These are phyloP conservation scores for Rhizopogon rudus DNA, from an alignment of 768 basidiomycete species.

Conservation along the genomic window DNA sequence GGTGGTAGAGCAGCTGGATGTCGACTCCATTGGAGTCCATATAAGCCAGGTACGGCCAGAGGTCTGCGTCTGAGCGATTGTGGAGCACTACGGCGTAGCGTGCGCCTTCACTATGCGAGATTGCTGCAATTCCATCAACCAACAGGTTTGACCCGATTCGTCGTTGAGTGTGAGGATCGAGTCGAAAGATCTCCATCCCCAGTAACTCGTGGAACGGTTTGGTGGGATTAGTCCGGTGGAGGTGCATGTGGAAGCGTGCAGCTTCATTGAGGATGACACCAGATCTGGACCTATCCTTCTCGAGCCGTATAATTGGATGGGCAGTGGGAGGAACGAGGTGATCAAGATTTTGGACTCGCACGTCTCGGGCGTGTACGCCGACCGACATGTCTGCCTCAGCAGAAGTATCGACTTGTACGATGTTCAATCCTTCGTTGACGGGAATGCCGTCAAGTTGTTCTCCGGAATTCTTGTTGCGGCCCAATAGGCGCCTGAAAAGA, in stretches of 20 bases:
- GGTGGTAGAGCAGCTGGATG: slow-evolving; percentile 52
- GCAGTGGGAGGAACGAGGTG: slow-evolving; percentile 33
- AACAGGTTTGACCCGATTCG: slow-evolving; percentile 43
- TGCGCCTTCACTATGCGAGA: slow-evolving; percentile 36
- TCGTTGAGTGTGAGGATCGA: slow-evolving; percentile 41
- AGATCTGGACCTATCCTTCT: slow-evolving; percentile 25
- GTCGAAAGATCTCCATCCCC: slow-evolving; percentile 46
- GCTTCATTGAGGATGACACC: slow-evolving; percentile 48
- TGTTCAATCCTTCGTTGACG: slow-evolving; percentile 36
- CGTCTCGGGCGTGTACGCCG: slow-evolving; percentile 32
- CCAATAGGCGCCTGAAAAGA: slow-evolving; percentile 42
- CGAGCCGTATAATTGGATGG: slow-evolving; percentile 33
- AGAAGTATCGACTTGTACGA: slow-evolving; percentile 41
- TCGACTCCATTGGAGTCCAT: slow-evolving; percentile 54
- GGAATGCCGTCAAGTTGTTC: slow-evolving; percentile 25
- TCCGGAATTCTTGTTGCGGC: slow-evolving; percentile 22
- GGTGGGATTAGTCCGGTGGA: slow-evolving; percentile 44
- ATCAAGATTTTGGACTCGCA: slow-evolving; percentile 43
- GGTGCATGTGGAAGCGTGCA: slow-evolving; percentile 55
- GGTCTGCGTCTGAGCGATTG: slow-evolving; percentile 45
- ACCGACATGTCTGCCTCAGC: slow-evolving; percentile 49
- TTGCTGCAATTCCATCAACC: slow-evolving; percentile 40
- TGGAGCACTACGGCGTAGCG: slow-evolving; percentile 45
- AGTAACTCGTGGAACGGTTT: slow-evolving; percentile 44
- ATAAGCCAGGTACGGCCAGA: slow-evolving; percentile 61